Base-by-base conservation (phyloP, 2,329 filamentous ascomycete species). In the Pseudogymnoascus sp. region DNA sequence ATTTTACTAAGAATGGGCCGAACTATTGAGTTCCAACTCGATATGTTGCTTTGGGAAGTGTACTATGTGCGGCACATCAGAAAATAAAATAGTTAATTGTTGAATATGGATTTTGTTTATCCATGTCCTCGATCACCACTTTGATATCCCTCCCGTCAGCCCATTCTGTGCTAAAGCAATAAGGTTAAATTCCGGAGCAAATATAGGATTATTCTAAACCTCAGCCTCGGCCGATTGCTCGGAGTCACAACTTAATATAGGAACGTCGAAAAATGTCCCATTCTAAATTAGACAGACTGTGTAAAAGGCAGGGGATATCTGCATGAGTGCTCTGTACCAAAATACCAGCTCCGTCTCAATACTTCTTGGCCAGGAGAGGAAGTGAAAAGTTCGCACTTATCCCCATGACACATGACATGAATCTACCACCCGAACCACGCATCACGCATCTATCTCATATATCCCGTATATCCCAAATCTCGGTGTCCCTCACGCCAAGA, bases 1-100 rank as follows among this genome's bases (percentile, higher is more conserved):
- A 5, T 78, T 78, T 57, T 72, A 70, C 60, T 68, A 67, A 60
- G 20, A 8, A 20, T 35, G 11, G 28, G 33, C 33, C 8, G 33
- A 18, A 18, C 33, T 54, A 54, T 33, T 35, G 11, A 54, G 16
- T 11, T 28, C 2, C 14, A 28, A 28, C 20, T n/a, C 12, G n/a
- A 11, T 8, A 16, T 14, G 5, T 16, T 33, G 8, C 28, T 20
- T 2, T 18, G 8, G 16, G 14, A 25, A 18, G 9, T 50, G n/a
- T 50, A 4, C 12, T 54, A 35, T 12, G 11, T 5, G 9, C 9
- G 9, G 28, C 28, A 54, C 11, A 35, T 54, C 9, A 54, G 28
- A 9, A 11, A 5, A 16, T 50, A 7, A 30, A 50, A 50, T 30
- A 6, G 43, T 50, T 30, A 50, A 30, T 30, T 30, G 43, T 50